Conservation (phyloP, 345 rosid species). For the Populus pruinosa region DNA sequence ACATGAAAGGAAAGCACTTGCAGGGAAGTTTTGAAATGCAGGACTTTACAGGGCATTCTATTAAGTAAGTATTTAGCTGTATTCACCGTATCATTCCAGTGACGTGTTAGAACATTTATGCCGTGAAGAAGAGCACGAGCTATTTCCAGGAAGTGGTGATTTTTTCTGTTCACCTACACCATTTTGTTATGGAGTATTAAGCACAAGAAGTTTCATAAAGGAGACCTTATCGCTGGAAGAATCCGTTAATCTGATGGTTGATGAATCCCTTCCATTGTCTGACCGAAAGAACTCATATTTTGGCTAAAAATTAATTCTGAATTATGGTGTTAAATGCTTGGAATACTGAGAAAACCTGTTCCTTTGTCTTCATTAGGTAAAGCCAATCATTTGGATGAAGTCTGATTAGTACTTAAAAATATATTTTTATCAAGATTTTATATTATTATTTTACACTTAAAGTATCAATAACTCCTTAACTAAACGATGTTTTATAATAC, state of each 20-base stretch:
- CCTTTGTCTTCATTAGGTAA: not conserved
- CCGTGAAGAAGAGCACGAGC: not conserved
- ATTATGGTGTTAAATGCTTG: not conserved
- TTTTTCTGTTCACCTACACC: not conserved
- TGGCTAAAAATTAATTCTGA: not conserved
- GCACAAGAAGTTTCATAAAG: not conserved
- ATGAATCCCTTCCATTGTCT: not conserved
- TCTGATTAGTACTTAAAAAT: too few species aligned
- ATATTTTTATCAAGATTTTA: too few species aligned
- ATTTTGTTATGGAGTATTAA: not conserved
- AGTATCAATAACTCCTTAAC: too few species aligned
- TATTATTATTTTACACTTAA: too few species aligned
- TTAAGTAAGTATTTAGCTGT: not conserved
- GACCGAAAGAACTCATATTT: not conserved
- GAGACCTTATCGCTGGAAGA: not conserved
- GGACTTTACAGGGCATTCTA: not conserved
- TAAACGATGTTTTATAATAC: too few species aligned
- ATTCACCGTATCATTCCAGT: not conserved
- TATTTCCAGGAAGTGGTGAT: not conserved
- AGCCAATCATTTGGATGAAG: slow-evolving; percentile 8
- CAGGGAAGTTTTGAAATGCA: not conserved
- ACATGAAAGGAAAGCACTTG: not conserved
- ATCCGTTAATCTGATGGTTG: not conserved
- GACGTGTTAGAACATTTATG: too few species aligned
- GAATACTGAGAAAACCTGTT: not conserved